Evolutionary conservation across 1,284 basidiomycete genomes (phyloP), one percentile per base, ranked within the genome.

Genomic region (Ganoderma sinense): DNA sequence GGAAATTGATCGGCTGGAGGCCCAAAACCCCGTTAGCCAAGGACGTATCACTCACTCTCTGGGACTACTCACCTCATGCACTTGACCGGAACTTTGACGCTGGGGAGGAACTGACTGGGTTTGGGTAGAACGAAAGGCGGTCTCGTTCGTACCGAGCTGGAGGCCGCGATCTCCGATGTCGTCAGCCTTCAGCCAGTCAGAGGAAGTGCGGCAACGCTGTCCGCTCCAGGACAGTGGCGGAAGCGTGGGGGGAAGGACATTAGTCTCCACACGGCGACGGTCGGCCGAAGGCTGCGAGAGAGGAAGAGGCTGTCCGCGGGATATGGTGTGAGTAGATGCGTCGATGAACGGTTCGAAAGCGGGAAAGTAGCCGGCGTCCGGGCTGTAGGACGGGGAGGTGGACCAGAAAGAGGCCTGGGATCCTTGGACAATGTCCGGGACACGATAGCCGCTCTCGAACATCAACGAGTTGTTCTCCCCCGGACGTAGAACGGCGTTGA

Each of bases 1-100:
- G 84, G 78, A 94, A 95, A 80, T 95, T 95, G 82, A 95, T 94
- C 7, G 93, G 93, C 93, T 95, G 55, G 31, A 31, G 40, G 6
- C 61, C 41, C 56, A 67, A 31, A 4, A 31, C 56, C 61, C 43
- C 62, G 64, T 53, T 68, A 26, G 48, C 14, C 13, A 64, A 13
- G 8, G 53, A 29, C 23, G n/a, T 18, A 10, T 10, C 20, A 18
- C 7, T 10, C 20, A 18, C 7, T 11, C 7, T 59, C 20, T 36
- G n/a, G n/a, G 10, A 36, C 61, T 14, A 70, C 75, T 65, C 72
- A 81, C 83, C 81, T 86, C 82, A 73, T 86, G 81, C 62, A 79
- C 74, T 72, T 80, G 79, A 48, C 72, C 64, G 60, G 75, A 78
- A 18, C 73, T 64, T n/a, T 69, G 68, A 23, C 67, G 58, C 26